Evolutionary conservation across 2,329 filamentous ascomycete genomes (phyloP), one percentile per base, ranked within the genome.

Genomic region (Blumeria hordei): DNA sequence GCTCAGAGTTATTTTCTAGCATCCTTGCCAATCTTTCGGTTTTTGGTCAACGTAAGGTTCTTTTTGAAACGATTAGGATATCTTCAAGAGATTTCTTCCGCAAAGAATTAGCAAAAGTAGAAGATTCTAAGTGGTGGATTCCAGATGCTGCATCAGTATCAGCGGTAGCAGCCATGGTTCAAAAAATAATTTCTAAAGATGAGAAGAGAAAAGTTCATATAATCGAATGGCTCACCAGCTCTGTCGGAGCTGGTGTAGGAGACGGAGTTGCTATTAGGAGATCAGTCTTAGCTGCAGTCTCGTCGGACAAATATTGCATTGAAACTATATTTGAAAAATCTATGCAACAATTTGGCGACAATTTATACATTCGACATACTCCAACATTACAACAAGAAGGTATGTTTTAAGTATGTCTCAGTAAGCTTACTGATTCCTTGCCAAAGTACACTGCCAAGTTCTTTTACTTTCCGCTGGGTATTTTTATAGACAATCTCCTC

Each of bases 341-440:
- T 52, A 69, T 94, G 52, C 71, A 71, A 41, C 77, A 83, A 52
- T 94, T 96, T 66, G 85, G 86, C 0, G 88, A 95, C 62, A 78
- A 83, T 53, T 71, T 96, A 10, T 94, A 88, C 62, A 87, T 96
- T 61, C 84, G 79, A 56, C 88, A 96, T 67, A 78, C 83, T 0
- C 81, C 88, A 5, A 77, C 84, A n/a, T 64, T 92, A 41, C 84
- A 88, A 63, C 92, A 98, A 73, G 86, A 96, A 74, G 83, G 87
- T 85, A 47, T 32, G 6, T 21, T 10, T 21, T 49, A 6, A 4
- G 18, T 37, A 68, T 61, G 68, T 14, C 51, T 28, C 64, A 59
- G 49, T 37, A 45, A 53, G 7, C 47, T 54, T 55, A 55, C 35
- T 43, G 2, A n/a, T 52, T 44, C 16, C 47, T 55, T 34, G 53